Percentiles rank a stretch among this genome's conserved stretches.
Evolutionary conservation across 371 early-diverging fungal species (phyloP).

Genomic region (Mucor ambiguus): DNA sequence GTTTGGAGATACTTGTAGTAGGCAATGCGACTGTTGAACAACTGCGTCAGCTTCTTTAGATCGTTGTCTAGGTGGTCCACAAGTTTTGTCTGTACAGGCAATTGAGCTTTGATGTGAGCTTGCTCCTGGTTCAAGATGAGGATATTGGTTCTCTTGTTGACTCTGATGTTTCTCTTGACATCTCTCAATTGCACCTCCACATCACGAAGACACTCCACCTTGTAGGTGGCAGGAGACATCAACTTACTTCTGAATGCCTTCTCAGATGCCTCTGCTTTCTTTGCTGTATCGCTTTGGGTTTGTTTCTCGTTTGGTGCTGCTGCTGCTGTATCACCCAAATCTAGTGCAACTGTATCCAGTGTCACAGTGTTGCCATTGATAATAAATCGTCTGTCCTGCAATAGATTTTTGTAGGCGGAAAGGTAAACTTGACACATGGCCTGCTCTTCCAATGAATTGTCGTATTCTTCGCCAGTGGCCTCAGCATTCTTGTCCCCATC

Average conservation of each 20-base stretch:
- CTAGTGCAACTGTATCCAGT: neutral
- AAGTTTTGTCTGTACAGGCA: constrained; percentile 27
- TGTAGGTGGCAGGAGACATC: neutral
- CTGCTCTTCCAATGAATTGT: constrained; percentile 41
- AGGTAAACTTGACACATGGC: constrained; percentile 37
- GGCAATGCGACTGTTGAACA: constrained; percentile 51
- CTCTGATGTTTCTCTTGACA: neutral
- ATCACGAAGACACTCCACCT: constrained; percentile 17
- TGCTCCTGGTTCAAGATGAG: constrained; percentile 2
- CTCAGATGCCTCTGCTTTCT: neutral
- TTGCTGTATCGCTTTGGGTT: constrained; percentile 3
- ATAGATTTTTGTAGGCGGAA: constrained; percentile 28
- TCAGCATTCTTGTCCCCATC: constrained; percentile 30
- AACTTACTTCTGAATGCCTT: constrained; percentile 9
- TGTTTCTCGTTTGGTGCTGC: neutral
- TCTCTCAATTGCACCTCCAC: constrained; percentile 2
- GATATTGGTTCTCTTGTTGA: neutral
- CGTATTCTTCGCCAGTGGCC: constrained; percentile 45
- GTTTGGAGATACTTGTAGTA: constrained; percentile 62
- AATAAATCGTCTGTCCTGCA: constrained; percentile 30
- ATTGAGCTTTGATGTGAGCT: neutral
- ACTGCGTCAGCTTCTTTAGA: constrained; percentile 32
- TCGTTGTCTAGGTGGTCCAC: constrained; percentile 39
- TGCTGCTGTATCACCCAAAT: neutral
- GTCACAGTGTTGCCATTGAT: constrained; percentile 21